phyloP scores from a whole-genome alignment of 352 stramenopile genomes.

The Thalassiosira ordinaria region DNA sequence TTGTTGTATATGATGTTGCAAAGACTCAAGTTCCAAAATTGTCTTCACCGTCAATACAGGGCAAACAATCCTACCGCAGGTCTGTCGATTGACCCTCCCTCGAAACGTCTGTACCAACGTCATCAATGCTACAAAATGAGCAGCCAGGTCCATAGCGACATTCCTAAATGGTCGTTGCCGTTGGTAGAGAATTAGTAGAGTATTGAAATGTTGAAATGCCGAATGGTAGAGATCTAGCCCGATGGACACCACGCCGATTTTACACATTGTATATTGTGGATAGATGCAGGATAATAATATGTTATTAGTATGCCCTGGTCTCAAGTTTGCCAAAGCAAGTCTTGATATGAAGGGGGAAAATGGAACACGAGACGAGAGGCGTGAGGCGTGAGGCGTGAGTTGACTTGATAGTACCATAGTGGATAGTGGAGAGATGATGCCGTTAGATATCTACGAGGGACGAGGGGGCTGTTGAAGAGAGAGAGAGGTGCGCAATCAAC shows the following conservation, averaged over 20 bases:
- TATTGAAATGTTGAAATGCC: constrained; percentile 21
- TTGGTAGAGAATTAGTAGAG: constrained; percentile 11
- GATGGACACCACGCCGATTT: constrained; percentile 25
- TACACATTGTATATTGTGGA: constrained; percentile 27
- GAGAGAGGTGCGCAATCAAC: no score
- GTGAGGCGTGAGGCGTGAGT: no score
- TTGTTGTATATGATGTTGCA: background rate
- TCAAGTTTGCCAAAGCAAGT: no score
- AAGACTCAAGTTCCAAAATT: background rate
- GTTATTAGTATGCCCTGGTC: no score
- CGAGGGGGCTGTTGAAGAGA: no score
- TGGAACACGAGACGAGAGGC: no score
- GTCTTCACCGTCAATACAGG: constrained; percentile 1
- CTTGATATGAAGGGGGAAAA: no score
- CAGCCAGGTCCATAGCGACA: constrained; percentile 8
- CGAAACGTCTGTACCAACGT: constrained; percentile 2
- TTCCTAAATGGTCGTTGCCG: background rate
- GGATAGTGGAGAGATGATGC: no score
- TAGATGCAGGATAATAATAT: no score
- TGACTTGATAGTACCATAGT: no score
- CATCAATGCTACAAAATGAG: constrained; percentile 9
- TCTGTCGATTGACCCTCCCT: constrained; percentile 11
- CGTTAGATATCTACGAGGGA: no score
- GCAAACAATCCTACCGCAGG: background rate
- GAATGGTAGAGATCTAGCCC: constrained; percentile 21